Base-by-base conservation (phyloP, 805 yeast species). In the Metschnikowia rubicola region DNA sequence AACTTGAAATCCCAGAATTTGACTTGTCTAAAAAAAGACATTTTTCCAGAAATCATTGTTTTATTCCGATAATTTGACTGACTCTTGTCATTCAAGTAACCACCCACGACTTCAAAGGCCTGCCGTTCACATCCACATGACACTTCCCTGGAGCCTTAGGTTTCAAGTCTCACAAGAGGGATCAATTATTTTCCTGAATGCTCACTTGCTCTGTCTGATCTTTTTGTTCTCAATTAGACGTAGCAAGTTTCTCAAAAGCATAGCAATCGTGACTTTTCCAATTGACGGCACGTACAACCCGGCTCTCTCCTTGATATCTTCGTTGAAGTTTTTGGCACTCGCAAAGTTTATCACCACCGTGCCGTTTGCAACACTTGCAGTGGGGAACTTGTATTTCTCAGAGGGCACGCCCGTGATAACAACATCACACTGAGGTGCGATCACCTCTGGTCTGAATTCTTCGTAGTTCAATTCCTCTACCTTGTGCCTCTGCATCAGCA, bases 351-450 rank as follows among this genome's bases (percentile, higher is more conserved):
- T 82, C 60, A 89, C 88, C 12, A 87, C 88, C 15, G 98, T 89
- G 41, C 99, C 99, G 55, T 89, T 81, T 60, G 83, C 81, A 46
- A 92, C 81, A 54, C 76, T 77, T 51, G 85, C 85, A 3, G 88
- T 78, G 21, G 97, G 96, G 67, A 92, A 90, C 68, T 89, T 90
- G 72, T 92, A 94, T 35, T 62, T 58, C 30, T 84, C 80, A 2
- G 87, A 77, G 4, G 99, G 99, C 8, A 94, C 99, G 44, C 99
- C 99, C 2, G 99, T 94, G 55, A 94, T 87, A 44, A 94, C 81
- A 15, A 94, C 97, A 64, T 94, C 99, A 10, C 97, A 88, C 38
- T 71, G 75, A 30, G 78, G 74, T 2, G 92, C 85, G 28, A 86
- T 79, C 46, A 82, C 78, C 55, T 85, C 81, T 30, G 91, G 65